Evolutionary conservation across 1,284 basidiomycete genomes (phyloP), one percentile per base, ranked within the genome.

Genomic region (Cerioporus squamosus): DNA sequence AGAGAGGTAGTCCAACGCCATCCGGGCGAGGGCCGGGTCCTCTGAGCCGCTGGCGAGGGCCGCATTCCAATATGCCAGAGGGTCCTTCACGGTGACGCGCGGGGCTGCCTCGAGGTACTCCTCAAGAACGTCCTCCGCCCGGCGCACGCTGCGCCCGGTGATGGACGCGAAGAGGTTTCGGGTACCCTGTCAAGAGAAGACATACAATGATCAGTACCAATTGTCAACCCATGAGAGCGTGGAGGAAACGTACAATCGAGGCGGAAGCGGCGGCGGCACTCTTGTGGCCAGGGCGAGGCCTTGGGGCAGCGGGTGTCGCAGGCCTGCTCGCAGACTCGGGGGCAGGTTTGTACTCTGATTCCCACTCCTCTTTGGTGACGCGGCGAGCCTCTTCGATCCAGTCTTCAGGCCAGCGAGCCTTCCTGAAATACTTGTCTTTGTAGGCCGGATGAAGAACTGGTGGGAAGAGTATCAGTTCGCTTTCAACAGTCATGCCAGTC

Each of bases 381-480:
- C 43, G 7, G 8, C 15, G 29, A 3, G 60, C 57, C 1, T 24
- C 38, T 1, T 3, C 22, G 36, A 59, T 53, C 60, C 57, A 62
- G 3, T 48, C 44, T 1, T 24, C 5, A 1, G 14, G 24, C 60
- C 60, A 62, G 5, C 31, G 12, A 3, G 47, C 38, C 3, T 20
- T 9, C 1, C 29, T 39, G 51, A 62, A 59, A 17, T 62, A 62
- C 6, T 55, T 23, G 24, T 44, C 22, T 23, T 62, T 62, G 48
- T 56, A 56, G 2, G 39, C 7, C 0, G 57, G 60, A 22, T 62
- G 57, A 6, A 62, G 51, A 1, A 59, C 60, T 62, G 46, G 5
- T n/a, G n/a, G 26, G 26, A 26, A 3, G 26, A 26, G 26, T 26
- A 26, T 26, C 18, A 33, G 18, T 24, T 20, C 18, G 15, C 7